A percentile compares a stretch with the other conserved stretches of the same genome.
Conservation (phyloP, 1,139 yeast species). For the Ogataea hybrid region DNA sequence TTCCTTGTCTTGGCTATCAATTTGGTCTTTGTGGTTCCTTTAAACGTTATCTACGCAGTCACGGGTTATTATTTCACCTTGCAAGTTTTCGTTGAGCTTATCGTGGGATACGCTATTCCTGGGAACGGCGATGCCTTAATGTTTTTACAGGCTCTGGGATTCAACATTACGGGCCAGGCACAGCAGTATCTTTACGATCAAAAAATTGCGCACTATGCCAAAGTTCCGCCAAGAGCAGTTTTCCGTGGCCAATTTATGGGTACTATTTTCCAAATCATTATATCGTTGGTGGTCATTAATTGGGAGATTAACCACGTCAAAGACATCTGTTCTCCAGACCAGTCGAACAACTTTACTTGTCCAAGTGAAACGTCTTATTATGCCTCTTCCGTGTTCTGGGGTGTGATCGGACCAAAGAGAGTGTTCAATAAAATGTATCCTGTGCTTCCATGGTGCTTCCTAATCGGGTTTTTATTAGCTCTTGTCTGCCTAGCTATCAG, state of each 20-base stretch:
- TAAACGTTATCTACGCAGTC: slow-evolving; percentile 51
- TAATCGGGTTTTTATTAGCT: slow-evolving; percentile 46
- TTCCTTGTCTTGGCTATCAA: slow-evolving; percentile 52
- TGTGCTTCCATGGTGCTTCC: slow-evolving; percentile 42
- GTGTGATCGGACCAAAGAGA: slow-evolving; percentile 58
- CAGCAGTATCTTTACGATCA: slow-evolving; percentile 53
- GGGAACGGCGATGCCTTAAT: slow-evolving; percentile 62
- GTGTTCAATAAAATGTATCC: slow-evolving; percentile 42
- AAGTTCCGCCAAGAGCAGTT: slow-evolving; percentile 58
- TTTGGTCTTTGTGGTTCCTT: slow-evolving; percentile 52
- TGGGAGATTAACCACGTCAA: slow-evolving; percentile 45
- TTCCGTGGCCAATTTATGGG: slow-evolving; percentile 54
- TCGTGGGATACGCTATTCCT: slow-evolving; percentile 62
- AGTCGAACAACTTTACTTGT: slow-evolving; percentile 42
- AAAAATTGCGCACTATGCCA: slow-evolving; percentile 63
- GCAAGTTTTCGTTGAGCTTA: slow-evolving; percentile 59
- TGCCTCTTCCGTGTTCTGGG: slow-evolving; percentile 64
- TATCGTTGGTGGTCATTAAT: slow-evolving; percentile 41
- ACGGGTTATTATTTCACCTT: slow-evolving; percentile 56
- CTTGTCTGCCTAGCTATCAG: slow-evolving; percentile 45
- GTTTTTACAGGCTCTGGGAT: slow-evolving; percentile 60
- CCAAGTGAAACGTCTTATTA: slow-evolving; percentile 48
- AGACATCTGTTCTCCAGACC: slow-evolving; percentile 41
- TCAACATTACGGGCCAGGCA: slow-evolving; percentile 58
- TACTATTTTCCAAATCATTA: slow-evolving; percentile 38